Conservation (phyloP, 768 basidiomycete species). For the Mycena metata region DNA sequence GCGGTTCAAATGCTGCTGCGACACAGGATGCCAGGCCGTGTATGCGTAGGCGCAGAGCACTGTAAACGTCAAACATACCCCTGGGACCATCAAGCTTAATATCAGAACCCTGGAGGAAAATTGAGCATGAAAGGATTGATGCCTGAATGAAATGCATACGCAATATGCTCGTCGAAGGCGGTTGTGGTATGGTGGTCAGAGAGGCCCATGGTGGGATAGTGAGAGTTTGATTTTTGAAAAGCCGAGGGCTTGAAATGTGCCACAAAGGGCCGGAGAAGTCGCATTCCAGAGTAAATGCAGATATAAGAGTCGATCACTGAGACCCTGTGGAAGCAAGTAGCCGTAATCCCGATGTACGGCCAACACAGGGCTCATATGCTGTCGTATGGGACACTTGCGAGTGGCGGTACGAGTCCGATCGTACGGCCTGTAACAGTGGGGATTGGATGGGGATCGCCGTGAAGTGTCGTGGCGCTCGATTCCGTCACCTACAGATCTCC, state of each 20-base stretch:
- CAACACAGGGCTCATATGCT: constrained; percentile 5
- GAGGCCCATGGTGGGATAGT: no score
- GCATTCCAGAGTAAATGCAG: neutral
- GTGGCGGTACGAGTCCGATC: neutral
- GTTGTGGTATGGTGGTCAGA: no score
- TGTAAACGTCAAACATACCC: no score
- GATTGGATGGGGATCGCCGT: constrained; percentile 1
- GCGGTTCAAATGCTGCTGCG: no score
- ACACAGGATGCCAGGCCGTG: no score
- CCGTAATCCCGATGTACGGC: constrained; percentile 1
- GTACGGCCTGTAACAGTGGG: neutral
- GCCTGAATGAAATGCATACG: no score
- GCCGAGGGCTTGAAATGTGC: neutral
- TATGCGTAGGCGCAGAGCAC: no score
- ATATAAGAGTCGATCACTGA: neutral
- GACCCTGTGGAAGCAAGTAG: neutral
- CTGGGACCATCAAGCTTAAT: no score
- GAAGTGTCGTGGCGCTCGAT: neutral
- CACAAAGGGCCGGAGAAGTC: constrained; percentile 1
- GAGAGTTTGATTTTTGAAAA: no score
- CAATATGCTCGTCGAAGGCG: no score
- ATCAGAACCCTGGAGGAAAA: no score
- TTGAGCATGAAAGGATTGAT: no score
- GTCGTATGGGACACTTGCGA: neutral
- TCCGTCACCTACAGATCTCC: neutral